Base-by-base conservation (phyloP, 2,329 filamentous ascomycete species). In the Diplodia seriata region DNA sequence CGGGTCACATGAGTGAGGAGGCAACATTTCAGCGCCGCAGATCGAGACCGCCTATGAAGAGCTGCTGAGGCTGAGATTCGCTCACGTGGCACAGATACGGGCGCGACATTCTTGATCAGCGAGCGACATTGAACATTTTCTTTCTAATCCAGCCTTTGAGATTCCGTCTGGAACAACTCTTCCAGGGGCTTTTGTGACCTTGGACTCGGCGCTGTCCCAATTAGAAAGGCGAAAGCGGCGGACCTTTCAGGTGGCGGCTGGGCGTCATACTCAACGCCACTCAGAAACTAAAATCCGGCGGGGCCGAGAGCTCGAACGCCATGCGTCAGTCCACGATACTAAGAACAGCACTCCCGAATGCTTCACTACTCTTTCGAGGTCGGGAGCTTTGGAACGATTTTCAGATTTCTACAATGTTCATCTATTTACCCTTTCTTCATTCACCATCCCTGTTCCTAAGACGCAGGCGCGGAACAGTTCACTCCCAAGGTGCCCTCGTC, bases 81-180 rank as follows among this genome's bases (percentile, higher is more conserved):
- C 84, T 82, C 80, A 84, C 80, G 80, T 81, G 86, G 86, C 86
- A 89, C 87, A 89, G 87, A 89, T 89, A 89, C 87, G 86, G 86
- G 86, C 81, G 82, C 81, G 78, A 89, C 86, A 89, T 65, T 23
- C 53, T 67, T 67, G 18, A 26, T 9, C 15, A 50, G 54, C 54
- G 4, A 67, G 53, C 53, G 29, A 66, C 61, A 64, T 4, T 38
- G 36, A 11, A 3, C 5, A 33, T 6, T n/a, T 55, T 55, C 12
- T n/a, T 7, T 47, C 1, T 7, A 3, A n/a, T n/a, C 5, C 15
- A n/a, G 1, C 15, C 2, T 47, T 47, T 47, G 7, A 4, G 7
- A 4, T 9, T 20, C 18, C 7, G 40, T n/a, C 15, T 9, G 40
- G 6, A 47, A 47, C 2, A 47, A n/a, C 1, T 6, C 3, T n/a